phyloP scores from a whole-genome alignment of 352 stramenopile species.

The Phytophthora pini region DNA sequence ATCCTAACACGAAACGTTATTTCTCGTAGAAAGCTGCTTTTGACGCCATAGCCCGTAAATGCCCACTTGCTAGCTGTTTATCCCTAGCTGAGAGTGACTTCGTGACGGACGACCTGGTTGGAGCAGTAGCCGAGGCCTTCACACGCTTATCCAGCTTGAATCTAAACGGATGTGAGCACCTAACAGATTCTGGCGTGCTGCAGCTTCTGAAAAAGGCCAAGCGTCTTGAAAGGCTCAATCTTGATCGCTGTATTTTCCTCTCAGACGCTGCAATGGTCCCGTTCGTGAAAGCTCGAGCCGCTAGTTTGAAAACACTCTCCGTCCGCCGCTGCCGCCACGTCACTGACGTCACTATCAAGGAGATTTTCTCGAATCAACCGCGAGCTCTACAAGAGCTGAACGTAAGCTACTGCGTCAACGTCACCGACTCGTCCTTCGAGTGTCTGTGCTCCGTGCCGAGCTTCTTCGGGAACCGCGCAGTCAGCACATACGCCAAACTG shows the following conservation, averaged over 20 bases:
- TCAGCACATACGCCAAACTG: constrained; percentile 52
- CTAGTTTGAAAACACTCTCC: constrained; percentile 48
- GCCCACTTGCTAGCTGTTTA: constrained; percentile 40
- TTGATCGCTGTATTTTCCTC: constrained; percentile 55
- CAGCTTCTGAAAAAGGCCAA: constrained; percentile 50
- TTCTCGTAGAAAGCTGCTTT: constrained; percentile 66
- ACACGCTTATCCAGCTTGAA: constrained; percentile 48
- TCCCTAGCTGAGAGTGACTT: constrained; percentile 49
- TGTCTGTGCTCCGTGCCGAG: constrained; percentile 60
- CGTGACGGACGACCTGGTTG: constrained; percentile 66
- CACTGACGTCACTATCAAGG: constrained; percentile 48
- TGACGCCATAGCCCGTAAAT: constrained; percentile 30
- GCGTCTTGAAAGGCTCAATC: constrained; percentile 42
- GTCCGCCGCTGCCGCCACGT: constrained; percentile 48
- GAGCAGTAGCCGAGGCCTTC: constrained; percentile 41
- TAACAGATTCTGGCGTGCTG: constrained; percentile 62
- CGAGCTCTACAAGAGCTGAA: constrained; percentile 64
- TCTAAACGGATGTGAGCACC: constrained; percentile 48
- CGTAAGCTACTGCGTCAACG: constrained; percentile 48
- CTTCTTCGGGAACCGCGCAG: constrained; percentile 55
- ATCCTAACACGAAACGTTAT: constrained; percentile 8
- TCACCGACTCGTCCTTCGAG: constrained; percentile 68
- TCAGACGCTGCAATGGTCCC: constrained; percentile 48
- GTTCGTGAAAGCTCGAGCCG: constrained; percentile 45
- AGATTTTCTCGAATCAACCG: constrained; percentile 55